Base-by-base conservation (phyloP, 23 red algal genomes). In the Gracilaria domingensis region DNA sequence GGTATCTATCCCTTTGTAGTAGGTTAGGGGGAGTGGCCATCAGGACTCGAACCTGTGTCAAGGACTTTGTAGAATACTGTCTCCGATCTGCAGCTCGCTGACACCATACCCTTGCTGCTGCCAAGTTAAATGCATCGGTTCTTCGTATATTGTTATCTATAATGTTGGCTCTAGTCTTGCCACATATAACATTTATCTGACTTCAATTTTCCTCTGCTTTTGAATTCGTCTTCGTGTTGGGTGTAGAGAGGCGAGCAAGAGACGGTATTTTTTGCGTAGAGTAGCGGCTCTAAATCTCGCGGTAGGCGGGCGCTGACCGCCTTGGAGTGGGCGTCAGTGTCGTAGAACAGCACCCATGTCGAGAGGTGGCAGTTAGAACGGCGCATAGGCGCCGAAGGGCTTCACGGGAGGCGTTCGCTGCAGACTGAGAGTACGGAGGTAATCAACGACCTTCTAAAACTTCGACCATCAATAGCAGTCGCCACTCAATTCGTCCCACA, bases 231-330 rank as follows among this genome's bases (percentile, higher is more conserved):
- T n/a, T n/a, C n/a, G n/a, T n/a, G n/a, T n/a, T n/a, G n/a, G n/a
- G 45, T 67, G 62, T 36, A 67, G 26, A 67, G 20, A 67, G 16
- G 62, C n/a, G 8, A 67, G 14, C 26, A 35, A 67, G 14, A 67
- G 11, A 35, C 62, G 62, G 62, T 67, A 25, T 67, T 67, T 67
- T 34, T 67, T 67, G 62, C 33, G 62, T 55, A 67, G 33, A 30
- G 16, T 33, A 16, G 28, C 24, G 13, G 33, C 26, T 67, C 24
- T 36, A 33, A 16, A 28, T 32, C 24, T 16, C 51, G 8, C 8
- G 1, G 11, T 18, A 55, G 51, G 51, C 51, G 14, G 11, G 62
- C 26, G 9, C 3, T 20, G 51, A 55, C 51, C 9, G 6, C 6
- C 11, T 1, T 36, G 33, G 62, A 11, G 28, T 11, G 24, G 2